phyloP scores from a whole-genome alignment of 2,329 filamentous ascomycete genomes.

The Diaporthe longicolla region DNA sequence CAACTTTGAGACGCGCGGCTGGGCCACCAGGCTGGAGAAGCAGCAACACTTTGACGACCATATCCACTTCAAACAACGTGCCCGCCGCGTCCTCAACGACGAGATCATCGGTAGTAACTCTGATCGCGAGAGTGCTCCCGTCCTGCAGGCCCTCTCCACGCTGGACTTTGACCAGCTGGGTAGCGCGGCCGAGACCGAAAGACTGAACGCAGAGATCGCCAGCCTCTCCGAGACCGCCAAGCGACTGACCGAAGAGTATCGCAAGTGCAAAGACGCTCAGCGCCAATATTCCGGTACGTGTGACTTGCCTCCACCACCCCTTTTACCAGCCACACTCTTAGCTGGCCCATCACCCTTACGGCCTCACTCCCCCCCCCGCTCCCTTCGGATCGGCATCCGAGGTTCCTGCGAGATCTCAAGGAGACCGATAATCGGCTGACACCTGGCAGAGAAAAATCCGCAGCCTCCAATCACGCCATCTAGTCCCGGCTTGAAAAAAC shows the following conservation, averaged over 20 bases:
- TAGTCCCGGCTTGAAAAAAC: background rate
- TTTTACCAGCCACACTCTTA: background rate
- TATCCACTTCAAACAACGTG: slow-evolving; percentile 32
- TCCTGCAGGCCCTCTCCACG: background rate
- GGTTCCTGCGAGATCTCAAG: too few relatives aligned
- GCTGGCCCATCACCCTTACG: background rate
- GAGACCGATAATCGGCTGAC: background rate
- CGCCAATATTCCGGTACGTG: background rate
- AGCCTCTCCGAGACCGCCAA: background rate
- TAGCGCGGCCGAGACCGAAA: background rate
- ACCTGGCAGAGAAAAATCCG: background rate
- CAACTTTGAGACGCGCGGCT: slow-evolving; percentile 33
- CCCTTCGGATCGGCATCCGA: too few relatives aligned
- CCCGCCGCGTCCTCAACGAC: slow-evolving; percentile 27
- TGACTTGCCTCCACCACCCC: too few relatives aligned
- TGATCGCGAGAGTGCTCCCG: slow-evolving; percentile 1
- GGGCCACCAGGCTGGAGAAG: slow-evolving; percentile 19
- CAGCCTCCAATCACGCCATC: background rate
- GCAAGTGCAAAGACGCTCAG: background rate
- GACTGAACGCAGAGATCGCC: background rate
- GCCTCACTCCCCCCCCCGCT: background rate
- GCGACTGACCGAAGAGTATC: background rate
- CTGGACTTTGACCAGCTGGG: background rate
- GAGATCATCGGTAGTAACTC: background rate
- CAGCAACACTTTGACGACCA: slow-evolving; percentile 39